Evolutionary conservation across 1,139 yeast species (phyloP), one percentile per base, ranked within the genome.

Genomic region (Protomyces lactucae-debilis): DNA sequence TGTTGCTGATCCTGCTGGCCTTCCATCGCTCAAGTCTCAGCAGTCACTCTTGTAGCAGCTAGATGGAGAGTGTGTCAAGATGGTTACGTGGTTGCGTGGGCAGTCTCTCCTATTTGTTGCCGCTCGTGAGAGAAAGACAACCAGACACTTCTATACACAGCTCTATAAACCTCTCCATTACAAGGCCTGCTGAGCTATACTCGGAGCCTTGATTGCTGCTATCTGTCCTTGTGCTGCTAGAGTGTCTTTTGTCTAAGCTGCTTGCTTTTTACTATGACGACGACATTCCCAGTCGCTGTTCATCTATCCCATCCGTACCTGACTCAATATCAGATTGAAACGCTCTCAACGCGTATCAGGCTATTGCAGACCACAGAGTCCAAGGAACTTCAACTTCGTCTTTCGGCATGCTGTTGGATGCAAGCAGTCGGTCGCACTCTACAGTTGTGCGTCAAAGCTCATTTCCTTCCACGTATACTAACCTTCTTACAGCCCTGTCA

Each of bases 1-100:
- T 82, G 74, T 32, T 90, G 85, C 23, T 43, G 48, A 18, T 43
- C 23, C 48, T 43, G 48, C 23, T 43, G 48, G 2, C 6, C 32
- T 5, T 28, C 32, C 32, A 28, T 28, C 32, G 32, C 32, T 4
- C 32, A 28, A 4, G 32, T 28, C 5, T 28, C 8, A 28, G 32
- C 32, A 28, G 32, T 4, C 5, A 4, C 8, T 28, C 32, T 28
- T 28, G 8, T 28, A 28, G 32, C 16, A 14, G n/a, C 14, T 39
- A 14, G 43, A 9, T 14, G 43, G 18, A 39, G 18, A 10, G 14
- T 5, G 16, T 39, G n/a, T 9, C 32, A 28, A 5, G 14, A 39
- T 39, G 43, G 43, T 39, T 16, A 39, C n/a, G 43, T 12, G 12
- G 12, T 16, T 39, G 43, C 43, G 4, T 12, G 43, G 6, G 18